These are phyloP conservation scores for Choiromyces venosus DNA, from an alignment of 495 filamentous ascomycete species.

Conservation along the genomic window DNA sequence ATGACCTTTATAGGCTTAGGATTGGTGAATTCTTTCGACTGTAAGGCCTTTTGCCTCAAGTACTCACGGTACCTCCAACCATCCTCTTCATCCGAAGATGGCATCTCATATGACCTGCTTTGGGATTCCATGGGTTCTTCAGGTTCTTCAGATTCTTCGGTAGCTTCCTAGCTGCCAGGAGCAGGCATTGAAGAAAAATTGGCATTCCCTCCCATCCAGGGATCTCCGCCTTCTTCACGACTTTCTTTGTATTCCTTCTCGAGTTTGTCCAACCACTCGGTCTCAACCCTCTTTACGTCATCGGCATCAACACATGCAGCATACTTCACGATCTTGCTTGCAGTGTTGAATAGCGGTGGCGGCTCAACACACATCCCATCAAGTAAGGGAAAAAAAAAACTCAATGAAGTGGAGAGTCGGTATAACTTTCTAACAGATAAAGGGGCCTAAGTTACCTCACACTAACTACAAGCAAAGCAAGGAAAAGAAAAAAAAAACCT, in stretches of 20 bases:
- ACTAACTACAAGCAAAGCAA: neutral
- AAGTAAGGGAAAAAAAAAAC: neutral
- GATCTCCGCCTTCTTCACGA: constrained; percentile 58
- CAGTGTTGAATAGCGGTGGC: no score
- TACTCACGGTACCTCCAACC: constrained; percentile 89
- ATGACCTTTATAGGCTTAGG: constrained; percentile 50
- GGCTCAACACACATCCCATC: no score
- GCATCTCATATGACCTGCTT: constrained; percentile 49
- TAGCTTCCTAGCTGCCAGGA: constrained; percentile 44
- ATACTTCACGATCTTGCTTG: constrained; percentile 53
- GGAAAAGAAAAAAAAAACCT: no score
- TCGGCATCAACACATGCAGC: constrained; percentile 75
- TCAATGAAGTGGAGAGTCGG: neutral
- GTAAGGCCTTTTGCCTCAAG: constrained; percentile 72
- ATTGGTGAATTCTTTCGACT: constrained; percentile 78
- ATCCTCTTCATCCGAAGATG: constrained; percentile 60
- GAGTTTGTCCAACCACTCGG: constrained; percentile 79
- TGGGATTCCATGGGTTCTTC: constrained; percentile 51
- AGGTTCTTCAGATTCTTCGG: no score
- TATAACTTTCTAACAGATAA: neutral
- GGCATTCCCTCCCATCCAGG: constrained; percentile 70
- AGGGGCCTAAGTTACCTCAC: neutral
- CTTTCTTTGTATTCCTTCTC: constrained; percentile 83
- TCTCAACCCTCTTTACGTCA: constrained; percentile 78
- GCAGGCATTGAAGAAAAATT: constrained; percentile 54